A percentile compares a stretch with the other conserved stretches of the same genome.
phyloP scores from a whole-genome alignment of 2,329 filamentous ascomycete genomes.

The Exophiala dermatitidis region DNA sequence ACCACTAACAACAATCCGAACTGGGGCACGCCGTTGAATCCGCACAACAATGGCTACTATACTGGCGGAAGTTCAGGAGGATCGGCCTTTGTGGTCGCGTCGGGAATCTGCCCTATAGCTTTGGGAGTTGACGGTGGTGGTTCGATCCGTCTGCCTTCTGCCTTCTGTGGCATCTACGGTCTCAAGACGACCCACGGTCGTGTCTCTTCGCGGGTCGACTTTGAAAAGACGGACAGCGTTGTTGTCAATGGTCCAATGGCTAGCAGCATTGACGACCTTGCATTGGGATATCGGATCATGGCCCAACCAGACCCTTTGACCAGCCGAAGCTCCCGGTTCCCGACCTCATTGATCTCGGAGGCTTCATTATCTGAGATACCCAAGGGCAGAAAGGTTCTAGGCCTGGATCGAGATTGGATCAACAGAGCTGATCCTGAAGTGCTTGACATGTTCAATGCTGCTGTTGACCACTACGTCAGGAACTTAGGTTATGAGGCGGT shows the following conservation, averaged over 20 bases:
- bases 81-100: conserved; percentile 61
- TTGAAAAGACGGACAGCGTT: conserved; percentile 54
- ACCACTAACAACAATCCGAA: conserved; percentile 75
- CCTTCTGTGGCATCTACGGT: conserved; percentile 73
- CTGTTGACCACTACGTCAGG: conserved; percentile 49
- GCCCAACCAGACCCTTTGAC: conserved; percentile 58
- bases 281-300: conserved; percentile 75
- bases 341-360: conserved; percentile 41
- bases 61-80: conserved; percentile 76
- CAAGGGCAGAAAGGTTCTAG: conserved; percentile 54
- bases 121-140: conserved; percentile 71
- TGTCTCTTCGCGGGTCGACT: conserved; percentile 51
- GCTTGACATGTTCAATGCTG: conserved; percentile 52
- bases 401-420: conserved; percentile 63
- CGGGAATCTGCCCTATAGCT: conserved; percentile 66
- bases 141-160: conserved; percentile 64
- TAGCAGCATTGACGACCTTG: conserved; percentile 67
- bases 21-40: conserved; percentile 70
- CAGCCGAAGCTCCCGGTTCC: conserved; percentile 45
- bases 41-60: conserved; percentile 68
- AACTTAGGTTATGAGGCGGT: conserved; percentile 39
- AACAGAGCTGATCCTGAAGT: conserved; percentile 60
- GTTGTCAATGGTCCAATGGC: conserved; percentile 70
- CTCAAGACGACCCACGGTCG: conserved; percentile 69
- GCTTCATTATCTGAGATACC: conserved; percentile 26